Percentiles rank a stretch among this genome's conserved stretches.
phyloP scores from a whole-genome alignment of 441 rosid genomes.

The Adansonia grandidieri region DNA sequence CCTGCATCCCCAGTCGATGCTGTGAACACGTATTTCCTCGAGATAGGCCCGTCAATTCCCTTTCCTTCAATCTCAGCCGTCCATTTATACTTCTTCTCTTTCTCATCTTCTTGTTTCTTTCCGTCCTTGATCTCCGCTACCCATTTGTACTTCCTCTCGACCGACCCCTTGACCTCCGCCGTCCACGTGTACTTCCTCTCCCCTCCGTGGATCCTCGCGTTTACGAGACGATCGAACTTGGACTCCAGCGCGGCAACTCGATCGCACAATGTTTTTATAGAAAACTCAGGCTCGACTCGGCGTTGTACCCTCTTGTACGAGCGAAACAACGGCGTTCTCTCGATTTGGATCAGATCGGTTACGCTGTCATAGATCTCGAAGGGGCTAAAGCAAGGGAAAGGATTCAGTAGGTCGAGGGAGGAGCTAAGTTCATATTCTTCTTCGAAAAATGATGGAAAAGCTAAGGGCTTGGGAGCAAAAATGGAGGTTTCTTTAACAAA shows the following conservation, averaged over 20 bases:
- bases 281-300: constrained; percentile 43
- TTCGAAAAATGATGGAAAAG: constrained; percentile 52
- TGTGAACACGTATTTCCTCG: constrained; percentile 59
- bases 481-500: constrained; percentile 47
- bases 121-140: constrained; percentile 61
- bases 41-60: constrained; percentile 52
- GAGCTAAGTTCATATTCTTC: constrained; percentile 41
- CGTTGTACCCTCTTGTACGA: constrained; percentile 58
- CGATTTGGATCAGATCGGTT: constrained; percentile 64
- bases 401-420: constrained; percentile 46
- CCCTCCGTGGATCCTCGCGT: constrained; percentile 35
- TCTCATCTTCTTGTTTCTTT: constrained; percentile 48
- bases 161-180: constrained; percentile 69
- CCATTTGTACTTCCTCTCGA: constrained; percentile 76
- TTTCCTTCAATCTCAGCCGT: constrained; percentile 73
- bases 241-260: constrained; percentile 72
- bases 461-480: constrained; percentile 39
- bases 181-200: constrained; percentile 79
- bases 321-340: constrained; percentile 48
- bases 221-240: constrained; percentile 55
- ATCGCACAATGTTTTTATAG: constrained; percentile 57
- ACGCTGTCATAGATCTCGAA: constrained; percentile 53
- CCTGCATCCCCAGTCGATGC: constrained; percentile 51
- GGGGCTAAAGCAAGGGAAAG: constrained; percentile 42
- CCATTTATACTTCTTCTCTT: constrained; percentile 67